phyloP scores from a whole-genome alignment of 805 yeast species.

The Kockiozyma suomiensis region DNA sequence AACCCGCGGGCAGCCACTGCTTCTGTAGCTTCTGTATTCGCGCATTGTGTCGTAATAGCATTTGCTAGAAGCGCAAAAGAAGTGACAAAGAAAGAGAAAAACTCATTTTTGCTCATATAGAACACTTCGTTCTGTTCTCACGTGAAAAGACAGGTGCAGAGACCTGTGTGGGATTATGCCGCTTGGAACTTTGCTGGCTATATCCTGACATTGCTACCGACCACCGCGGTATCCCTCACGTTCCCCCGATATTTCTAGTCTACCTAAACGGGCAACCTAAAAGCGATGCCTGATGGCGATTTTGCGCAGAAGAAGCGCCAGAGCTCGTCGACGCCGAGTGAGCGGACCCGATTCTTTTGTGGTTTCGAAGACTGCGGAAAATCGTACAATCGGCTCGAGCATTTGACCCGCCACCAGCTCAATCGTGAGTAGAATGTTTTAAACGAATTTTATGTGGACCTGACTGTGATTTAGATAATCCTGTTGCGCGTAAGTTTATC shows the following conservation, averaged over 20 bases:
- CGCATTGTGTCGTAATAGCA: too few species aligned
- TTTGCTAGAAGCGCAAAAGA: too few species aligned
- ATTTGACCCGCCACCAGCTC: constrained; percentile 36
- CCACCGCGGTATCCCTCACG: background rate
- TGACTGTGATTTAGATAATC: constrained; percentile 27
- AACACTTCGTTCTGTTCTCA: too few species aligned
- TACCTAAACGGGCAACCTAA: background rate
- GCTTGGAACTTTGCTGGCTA: background rate
- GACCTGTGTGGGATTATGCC: background rate
- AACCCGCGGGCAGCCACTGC: too few species aligned
- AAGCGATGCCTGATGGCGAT: too few species aligned
- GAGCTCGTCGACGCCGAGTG: background rate
- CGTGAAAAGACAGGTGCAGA: background rate
- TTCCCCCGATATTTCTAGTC: background rate
- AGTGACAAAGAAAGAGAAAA: background rate
- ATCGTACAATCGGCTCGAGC: constrained; percentile 36
- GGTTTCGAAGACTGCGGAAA: constrained; percentile 34
- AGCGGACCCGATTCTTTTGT: constrained; percentile 14
- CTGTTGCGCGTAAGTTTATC: constrained; percentile 37
- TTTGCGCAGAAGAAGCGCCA: background rate
- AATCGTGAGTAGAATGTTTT: constrained; percentile 37
- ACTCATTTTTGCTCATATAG: too few species aligned
- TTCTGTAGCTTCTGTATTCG: too few species aligned
- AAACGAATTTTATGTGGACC: too few species aligned
- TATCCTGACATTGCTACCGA: too few species aligned